Percentiles rank a stretch among this genome's conserved stretches.
These are phyloP conservation scores for Cucurbita pepo DNA, from an alignment of 306 rosid species.

Conservation along the genomic window DNA sequence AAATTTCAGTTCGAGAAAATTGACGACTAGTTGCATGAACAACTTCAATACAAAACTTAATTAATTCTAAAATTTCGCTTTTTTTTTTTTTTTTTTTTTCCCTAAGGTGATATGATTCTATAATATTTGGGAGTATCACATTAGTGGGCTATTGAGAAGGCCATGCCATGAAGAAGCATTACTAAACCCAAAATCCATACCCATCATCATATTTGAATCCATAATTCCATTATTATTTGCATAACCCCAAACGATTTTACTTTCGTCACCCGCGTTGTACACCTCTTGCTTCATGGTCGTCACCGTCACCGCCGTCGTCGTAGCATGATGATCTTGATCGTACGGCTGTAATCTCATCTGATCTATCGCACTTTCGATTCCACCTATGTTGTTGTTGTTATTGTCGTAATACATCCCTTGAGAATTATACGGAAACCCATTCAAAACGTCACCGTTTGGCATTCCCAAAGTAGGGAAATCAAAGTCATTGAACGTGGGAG, in stretches of 20 bases:
- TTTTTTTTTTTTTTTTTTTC: no score
- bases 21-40: no score
- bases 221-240: not conserved
- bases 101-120: not conserved
- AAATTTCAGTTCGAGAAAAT: not conserved
- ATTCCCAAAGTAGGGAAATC: not conserved
- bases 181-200: not conserved
- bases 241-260: not conserved
- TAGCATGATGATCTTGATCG: not conserved
- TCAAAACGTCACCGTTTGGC: not conserved
- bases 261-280: not conserved
- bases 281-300: slow-evolving; percentile 5
- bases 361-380: not conserved
- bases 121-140: not conserved
- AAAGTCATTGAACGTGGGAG: not conserved
- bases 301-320: not conserved
- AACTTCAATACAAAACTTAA: not conserved
- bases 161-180: slow-evolving; percentile 9
- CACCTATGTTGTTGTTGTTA: not conserved
- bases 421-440: not conserved
- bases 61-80: not conserved
- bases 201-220: not conserved
- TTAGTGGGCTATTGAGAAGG: slow-evolving; percentile 4
- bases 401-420: not conserved
- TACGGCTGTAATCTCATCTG: not conserved